A percentile compares a stretch with the other conserved stretches of the same genome.
phyloP scores from a whole-genome alignment of 2,329 filamentous ascomycete species.

The Fusarium zealandicum region DNA sequence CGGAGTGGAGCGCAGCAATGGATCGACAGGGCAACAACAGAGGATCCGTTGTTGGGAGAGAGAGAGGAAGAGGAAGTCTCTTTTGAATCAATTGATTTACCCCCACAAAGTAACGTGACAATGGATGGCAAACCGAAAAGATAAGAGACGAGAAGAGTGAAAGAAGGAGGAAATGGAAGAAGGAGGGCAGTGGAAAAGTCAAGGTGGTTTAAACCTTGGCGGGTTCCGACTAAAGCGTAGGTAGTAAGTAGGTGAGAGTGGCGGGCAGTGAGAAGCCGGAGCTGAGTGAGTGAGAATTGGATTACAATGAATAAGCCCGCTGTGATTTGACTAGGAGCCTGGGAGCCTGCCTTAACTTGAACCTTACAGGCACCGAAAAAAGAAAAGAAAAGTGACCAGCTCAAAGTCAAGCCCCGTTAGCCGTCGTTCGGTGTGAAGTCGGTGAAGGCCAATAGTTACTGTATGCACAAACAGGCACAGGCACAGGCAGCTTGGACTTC shows the following conservation, averaged over 20 bases:
- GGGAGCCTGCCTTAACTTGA: too few species aligned
- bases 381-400: conserved; percentile 10
- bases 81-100: conserved; percentile 24
- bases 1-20: conserved; percentile 19
- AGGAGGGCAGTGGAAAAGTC: conserved; percentile 15
- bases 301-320: conserved; percentile 6
- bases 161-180: conserved; percentile 8
- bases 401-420: conserved; percentile 4
- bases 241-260: not conserved
- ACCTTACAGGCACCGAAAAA: too few species aligned
- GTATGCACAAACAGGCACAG: conserved; percentile 15
- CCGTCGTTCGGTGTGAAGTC: conserved; percentile 45
- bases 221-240: not conserved
- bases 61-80: conserved; percentile 12
- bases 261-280: too few species aligned
- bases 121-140: conserved; percentile 8
- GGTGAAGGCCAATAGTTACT: conserved; percentile 39
- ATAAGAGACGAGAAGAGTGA: not conserved
- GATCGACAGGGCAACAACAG: conserved; percentile 36
- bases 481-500: conserved; percentile 28
- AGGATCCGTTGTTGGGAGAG: conserved; percentile 1
- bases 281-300: conserved; percentile 11
- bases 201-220: conserved; percentile 19
- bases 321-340: conserved; percentile 21
- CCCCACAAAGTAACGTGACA: conserved; percentile 23